These are phyloP conservation scores for Salix viminalis DNA, from an alignment of 345 rosid genomes.

Conservation along the genomic window DNA sequence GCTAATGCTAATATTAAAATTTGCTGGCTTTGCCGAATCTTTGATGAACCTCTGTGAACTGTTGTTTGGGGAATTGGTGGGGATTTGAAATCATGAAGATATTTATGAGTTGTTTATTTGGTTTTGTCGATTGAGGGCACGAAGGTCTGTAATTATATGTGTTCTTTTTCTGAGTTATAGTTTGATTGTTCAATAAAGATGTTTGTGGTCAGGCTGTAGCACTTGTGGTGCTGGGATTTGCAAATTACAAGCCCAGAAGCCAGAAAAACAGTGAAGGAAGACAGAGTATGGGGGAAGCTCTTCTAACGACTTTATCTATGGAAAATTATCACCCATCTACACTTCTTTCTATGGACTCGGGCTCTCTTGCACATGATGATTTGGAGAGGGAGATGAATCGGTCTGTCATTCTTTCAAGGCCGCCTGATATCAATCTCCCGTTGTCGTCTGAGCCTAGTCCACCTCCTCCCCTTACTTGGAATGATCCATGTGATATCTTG, in stretches of 20 bases:
- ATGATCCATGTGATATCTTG: conserved; percentile 67
- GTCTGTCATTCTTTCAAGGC: conserved; percentile 65
- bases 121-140: conserved; percentile 56
- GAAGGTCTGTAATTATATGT: conserved; percentile 2
- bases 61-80: conserved; percentile 14
- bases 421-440: conserved; percentile 93
- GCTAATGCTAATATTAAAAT: conserved; percentile 13
- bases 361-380: conserved; percentile 86
- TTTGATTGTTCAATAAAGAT: not conserved
- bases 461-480: conserved; percentile 47
- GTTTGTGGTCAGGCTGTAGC: conserved; percentile 6
- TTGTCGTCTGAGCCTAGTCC: conserved; percentile 84
- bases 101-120: conserved; percentile 46
- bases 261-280: conserved; percentile 9
- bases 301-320: conserved; percentile 57
- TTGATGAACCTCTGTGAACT: conserved; percentile 23
- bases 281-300: conserved; percentile 52
- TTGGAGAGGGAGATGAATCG: conserved; percentile 86
- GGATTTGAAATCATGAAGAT: conserved; percentile 48
- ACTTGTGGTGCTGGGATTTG: not conserved
- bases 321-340: conserved; percentile 96
- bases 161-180: not conserved
- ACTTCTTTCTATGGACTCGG: conserved; percentile 89
- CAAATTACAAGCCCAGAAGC: not conserved
- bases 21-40: conserved; percentile 10